phyloP scores from a whole-genome alignment of 768 basidiomycete genomes.

The Suillus americanus region DNA sequence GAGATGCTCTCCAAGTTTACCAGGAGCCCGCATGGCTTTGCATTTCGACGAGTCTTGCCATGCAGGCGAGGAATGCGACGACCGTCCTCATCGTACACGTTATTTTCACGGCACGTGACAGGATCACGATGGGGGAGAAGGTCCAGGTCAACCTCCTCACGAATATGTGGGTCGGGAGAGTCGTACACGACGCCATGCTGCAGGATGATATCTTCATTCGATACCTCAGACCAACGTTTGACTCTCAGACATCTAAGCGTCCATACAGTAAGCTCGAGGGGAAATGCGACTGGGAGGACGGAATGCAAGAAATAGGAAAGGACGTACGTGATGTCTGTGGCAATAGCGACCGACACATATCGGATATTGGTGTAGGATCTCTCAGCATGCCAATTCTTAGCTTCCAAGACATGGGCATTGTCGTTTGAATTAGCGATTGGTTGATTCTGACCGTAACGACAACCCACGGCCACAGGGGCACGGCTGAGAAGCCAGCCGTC shows the following conservation, averaged over 20 bases:
- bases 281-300: no score
- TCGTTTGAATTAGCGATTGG: not conserved
- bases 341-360: not conserved
- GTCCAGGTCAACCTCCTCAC: not conserved
- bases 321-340: not conserved
- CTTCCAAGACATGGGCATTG: not conserved
- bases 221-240: not conserved
- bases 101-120: not conserved
- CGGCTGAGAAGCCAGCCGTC: not conserved
- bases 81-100: not conserved
- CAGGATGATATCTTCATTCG: not conserved
- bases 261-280: no score
- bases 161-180: not conserved
- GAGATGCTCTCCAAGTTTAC: not conserved
- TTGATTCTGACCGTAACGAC: not conserved
- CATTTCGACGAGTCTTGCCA: not conserved
- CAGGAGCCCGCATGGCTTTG: not conserved
- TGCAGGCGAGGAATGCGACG: not conserved
- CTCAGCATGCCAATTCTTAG: not conserved
- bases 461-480: not conserved
- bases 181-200: not conserved
- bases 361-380: not conserved
- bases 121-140: not conserved
- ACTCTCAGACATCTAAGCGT: not conserved
- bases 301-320: no score